Evolutionary conservation across 495 filamentous ascomycete species (phyloP).

Genomic region (Usnea hakonensis): DNA sequence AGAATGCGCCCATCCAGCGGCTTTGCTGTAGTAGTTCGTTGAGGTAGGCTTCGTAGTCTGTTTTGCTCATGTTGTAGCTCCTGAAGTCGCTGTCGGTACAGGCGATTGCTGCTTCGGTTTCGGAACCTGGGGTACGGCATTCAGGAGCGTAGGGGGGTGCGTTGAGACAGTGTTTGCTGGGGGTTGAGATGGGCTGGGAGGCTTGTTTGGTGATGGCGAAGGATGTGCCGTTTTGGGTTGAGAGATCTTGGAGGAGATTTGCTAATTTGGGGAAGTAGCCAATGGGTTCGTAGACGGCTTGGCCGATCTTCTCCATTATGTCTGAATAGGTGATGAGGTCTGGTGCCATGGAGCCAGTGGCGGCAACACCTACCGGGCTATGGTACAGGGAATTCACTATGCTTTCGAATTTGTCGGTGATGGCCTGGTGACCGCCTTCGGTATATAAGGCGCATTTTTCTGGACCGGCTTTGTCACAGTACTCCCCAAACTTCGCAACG

Average conservation of each 20-base stretch:
- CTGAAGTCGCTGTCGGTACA: constrained; percentile 38
- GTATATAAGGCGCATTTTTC: constrained; percentile 33
- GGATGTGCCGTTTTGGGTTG: neutral
- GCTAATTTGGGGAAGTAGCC: constrained; percentile 11
- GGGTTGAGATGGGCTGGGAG: neutral
- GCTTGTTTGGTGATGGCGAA: constrained; percentile 7
- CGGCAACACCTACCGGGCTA: constrained; percentile 40
- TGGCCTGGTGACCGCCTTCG: constrained; percentile 27
- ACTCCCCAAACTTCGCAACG: constrained; percentile 39
- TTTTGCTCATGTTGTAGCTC: constrained; percentile 28
- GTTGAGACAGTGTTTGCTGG: neutral
- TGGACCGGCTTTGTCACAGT: constrained; percentile 41
- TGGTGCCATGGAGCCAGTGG: constrained; percentile 30
- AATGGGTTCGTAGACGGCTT: constrained; percentile 27
- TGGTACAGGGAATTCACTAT: constrained; percentile 36
- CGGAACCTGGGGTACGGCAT: constrained; percentile 6
- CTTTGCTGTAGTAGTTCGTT: constrained; percentile 27
- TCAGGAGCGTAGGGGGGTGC: neutral
- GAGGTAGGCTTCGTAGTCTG: constrained; percentile 33
- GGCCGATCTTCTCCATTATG: constrained; percentile 29
- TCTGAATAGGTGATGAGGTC: constrained; percentile 41
- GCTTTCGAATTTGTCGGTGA: constrained; percentile 36
- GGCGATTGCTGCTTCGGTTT: constrained; percentile 36
- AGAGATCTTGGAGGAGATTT: neutral
- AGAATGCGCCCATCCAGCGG: constrained; percentile 46